Evolutionary conservation across 2,329 filamentous ascomycete species (phyloP).

Genomic region (Setomelanomma holmii): DNA sequence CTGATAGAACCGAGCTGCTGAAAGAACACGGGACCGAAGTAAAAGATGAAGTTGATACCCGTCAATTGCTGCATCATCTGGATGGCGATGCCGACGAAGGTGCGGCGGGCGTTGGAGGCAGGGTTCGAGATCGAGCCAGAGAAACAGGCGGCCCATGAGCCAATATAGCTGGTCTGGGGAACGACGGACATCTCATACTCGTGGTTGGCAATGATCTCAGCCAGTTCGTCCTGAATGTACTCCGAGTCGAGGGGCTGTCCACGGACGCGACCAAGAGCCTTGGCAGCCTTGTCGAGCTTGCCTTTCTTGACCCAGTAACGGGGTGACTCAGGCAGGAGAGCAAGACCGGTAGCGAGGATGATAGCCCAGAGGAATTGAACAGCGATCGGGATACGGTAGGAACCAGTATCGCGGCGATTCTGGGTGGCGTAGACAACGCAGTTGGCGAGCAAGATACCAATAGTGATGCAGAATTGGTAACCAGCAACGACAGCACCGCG

Average conservation of each 20-base stretch:
- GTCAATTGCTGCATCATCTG: slow-evolving; percentile 68
- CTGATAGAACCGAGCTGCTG: slow-evolving; percentile 46
- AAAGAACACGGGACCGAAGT: slow-evolving; percentile 49
- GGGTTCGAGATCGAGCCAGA: slow-evolving; percentile 57
- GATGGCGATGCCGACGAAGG: slow-evolving; percentile 55
- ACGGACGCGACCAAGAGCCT: slow-evolving; percentile 72
- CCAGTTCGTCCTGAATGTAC: slow-evolving; percentile 79
- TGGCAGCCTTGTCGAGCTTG: slow-evolving; percentile 70
- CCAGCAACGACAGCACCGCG: slow-evolving; percentile 75
- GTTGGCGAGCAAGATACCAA: slow-evolving; percentile 78
- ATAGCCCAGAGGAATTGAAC: slow-evolving; percentile 84
- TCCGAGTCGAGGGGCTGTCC: slow-evolving; percentile 77
- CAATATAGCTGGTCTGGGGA: slow-evolving; percentile 44
- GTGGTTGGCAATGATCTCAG: slow-evolving; percentile 91
- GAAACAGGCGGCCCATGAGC: slow-evolving; percentile 72
- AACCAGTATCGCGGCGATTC: slow-evolving; percentile 67
- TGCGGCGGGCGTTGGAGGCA: slow-evolving; percentile 59
- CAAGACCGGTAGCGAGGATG: slow-evolving; percentile 74
- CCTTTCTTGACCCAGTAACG: slow-evolving; percentile 85
- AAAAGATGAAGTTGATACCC: slow-evolving; percentile 55
- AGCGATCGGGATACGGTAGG: slow-evolving; percentile 79
- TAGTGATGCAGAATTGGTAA: slow-evolving; percentile 85
- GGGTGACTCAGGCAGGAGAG: slow-evolving; percentile 83
- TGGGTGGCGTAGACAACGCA: slow-evolving; percentile 78
- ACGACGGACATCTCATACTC: slow-evolving; percentile 77